A percentile compares a stretch with the other conserved stretches of the same genome.
These are phyloP conservation scores for Cnidoscolus chayamansa DNA, from an alignment of 441 rosid genomes.

Conservation along the genomic window DNA sequence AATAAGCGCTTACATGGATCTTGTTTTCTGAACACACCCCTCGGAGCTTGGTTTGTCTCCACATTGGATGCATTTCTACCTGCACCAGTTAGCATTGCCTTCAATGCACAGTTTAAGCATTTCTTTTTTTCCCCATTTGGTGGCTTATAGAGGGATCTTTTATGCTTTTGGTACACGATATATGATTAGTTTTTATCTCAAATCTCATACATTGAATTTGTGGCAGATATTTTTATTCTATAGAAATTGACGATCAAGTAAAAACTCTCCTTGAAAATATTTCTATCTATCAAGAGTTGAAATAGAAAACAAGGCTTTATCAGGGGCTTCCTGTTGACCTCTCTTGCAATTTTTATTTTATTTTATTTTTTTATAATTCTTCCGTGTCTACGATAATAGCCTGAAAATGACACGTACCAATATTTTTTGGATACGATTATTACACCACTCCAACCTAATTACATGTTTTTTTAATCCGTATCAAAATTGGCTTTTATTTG, in stretches of 20 bases:
- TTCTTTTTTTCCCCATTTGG: not conserved
- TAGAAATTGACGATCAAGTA: no score
- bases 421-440: not conserved
- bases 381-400: not conserved
- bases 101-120: not conserved
- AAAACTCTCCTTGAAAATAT: not conserved
- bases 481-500: no score
- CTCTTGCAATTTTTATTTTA: not conserved
- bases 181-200: not conserved
- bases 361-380: no score
- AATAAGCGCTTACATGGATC: conserved; percentile 81
- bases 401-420: not conserved
- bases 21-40: conserved; percentile 52
- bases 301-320: not conserved
- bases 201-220: no score
- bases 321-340: not conserved
- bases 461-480: not conserved
- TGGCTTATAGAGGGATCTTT: not conserved
- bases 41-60: conserved; percentile 75
- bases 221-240: no score
- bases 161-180: not conserved
- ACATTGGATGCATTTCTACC: conserved; percentile 97
- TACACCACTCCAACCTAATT: not conserved
- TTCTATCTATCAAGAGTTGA: no score
- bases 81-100: conserved; percentile 12